These are phyloP conservation scores for Termitomyces heimii DNA, from an alignment of 768 basidiomycete genomes.

Conservation along the genomic window DNA sequence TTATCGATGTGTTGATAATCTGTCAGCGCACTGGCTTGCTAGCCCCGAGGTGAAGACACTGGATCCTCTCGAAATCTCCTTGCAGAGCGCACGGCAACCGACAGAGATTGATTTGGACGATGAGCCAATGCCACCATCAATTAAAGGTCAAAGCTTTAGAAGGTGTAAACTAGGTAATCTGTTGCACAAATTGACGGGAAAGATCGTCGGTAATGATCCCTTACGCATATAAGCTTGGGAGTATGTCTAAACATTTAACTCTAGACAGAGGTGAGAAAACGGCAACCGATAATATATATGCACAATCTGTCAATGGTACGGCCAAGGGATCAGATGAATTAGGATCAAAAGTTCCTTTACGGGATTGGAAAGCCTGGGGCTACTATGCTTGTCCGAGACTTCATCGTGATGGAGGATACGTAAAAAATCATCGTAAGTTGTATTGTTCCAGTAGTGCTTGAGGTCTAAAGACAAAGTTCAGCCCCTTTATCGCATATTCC, in stretches of 20 bases:
- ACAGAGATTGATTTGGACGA: background rate
- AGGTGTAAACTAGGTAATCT: background rate
- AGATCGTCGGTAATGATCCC: conserved; percentile 2
- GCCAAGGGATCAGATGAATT: background rate
- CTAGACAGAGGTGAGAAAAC: background rate
- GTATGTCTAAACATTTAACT: background rate
- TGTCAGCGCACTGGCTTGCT: conserved; percentile 21
- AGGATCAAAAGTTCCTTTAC: background rate
- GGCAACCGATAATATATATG: no score
- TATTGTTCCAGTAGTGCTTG: background rate
- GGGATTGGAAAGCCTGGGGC: conserved; percentile 51
- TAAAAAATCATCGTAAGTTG: conserved; percentile 38
- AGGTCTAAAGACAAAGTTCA: background rate
- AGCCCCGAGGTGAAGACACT: conserved; percentile 16
- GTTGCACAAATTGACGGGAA: conserved; percentile 4
- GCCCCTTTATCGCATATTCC: conserved; percentile 18
- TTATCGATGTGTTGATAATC: conserved; percentile 20
- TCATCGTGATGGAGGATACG: conserved; percentile 24
- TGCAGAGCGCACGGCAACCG: background rate
- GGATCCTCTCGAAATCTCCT: conserved; percentile 13
- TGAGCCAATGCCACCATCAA: background rate
- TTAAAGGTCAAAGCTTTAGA: background rate
- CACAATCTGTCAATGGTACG: background rate
- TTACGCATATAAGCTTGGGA: background rate
- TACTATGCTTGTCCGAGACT: conserved; percentile 46